phyloP scores from a whole-genome alignment of 306 rosid species.

The Quercus ilex region DNA sequence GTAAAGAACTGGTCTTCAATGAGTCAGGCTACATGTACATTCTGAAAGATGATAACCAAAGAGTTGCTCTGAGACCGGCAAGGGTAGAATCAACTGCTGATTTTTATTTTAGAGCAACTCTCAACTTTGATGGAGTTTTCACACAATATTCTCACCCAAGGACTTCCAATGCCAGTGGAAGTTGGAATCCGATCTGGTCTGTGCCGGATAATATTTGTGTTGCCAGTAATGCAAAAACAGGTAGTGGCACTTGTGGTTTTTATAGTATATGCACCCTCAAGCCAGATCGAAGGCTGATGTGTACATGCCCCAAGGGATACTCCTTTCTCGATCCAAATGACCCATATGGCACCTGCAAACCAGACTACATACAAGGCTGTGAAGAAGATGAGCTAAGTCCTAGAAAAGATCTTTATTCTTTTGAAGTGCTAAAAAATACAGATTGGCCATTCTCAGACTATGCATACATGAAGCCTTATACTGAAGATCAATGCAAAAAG shows the following conservation, averaged over 20 bases:
- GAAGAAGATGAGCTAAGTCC: neutral
- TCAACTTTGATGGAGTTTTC: slow-evolving; percentile 48
- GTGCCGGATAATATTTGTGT: slow-evolving; percentile 26
- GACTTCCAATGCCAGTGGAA: neutral
- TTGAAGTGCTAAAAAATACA: neutral
- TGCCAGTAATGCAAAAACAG: fast-evolving
- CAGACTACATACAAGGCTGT: too few species aligned
- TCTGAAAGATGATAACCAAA: neutral
- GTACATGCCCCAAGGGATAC: slow-evolving; percentile 44
- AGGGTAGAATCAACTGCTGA: neutral
- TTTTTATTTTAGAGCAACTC: slow-evolving; percentile 35
- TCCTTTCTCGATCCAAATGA: slow-evolving; percentile 29
- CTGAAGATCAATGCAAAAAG: too few species aligned
- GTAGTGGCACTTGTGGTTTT: slow-evolving; percentile 37
- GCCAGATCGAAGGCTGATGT: neutral
- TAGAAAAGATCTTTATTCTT: neutral
- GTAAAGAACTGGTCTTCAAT: slow-evolving; percentile 29
- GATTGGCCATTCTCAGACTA: slow-evolving; percentile 40
- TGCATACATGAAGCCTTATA: slow-evolving; percentile 15
- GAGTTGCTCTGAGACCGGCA: neutral
- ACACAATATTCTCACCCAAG: slow-evolving; percentile 21
- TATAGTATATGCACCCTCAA: neutral
- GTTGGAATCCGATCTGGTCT: slow-evolving; percentile 24
- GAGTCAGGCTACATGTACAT: slow-evolving; percentile 28
- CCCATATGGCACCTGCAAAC: neutral